Evolutionary conservation across 257 asterid genomes (phyloP).

Genomic region (Craterostigma plantagineum): DNA sequence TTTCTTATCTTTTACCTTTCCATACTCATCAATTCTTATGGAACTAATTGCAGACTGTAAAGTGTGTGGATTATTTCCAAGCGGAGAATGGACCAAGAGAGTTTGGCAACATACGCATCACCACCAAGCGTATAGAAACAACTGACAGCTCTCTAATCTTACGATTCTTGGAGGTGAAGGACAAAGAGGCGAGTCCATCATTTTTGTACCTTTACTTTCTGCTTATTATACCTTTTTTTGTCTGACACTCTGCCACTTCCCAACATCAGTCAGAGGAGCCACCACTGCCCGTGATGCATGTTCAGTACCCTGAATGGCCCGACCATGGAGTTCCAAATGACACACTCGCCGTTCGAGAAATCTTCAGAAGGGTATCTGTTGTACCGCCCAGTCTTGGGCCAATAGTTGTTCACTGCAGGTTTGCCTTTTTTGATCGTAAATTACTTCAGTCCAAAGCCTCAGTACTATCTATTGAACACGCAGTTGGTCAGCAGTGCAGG

Average conservation of each 20-base stretch:
- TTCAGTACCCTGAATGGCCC: constrained; percentile 98
- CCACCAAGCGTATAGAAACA: constrained; percentile 50
- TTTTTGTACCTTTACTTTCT: background rate
- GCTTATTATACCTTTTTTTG: too few relatives aligned
- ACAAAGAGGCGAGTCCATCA: constrained; percentile 58
- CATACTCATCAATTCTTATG: constrained; percentile 3
- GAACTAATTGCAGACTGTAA: constrained; percentile 42
- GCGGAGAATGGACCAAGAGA: constrained; percentile 90
- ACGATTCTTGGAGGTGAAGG: constrained; percentile 63
- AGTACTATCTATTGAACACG: background rate
- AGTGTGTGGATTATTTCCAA: constrained; percentile 90
- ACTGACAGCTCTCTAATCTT: constrained; percentile 38
- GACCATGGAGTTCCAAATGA: constrained; percentile 88
- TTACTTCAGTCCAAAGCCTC: background rate
- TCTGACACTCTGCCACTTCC: too few relatives aligned
- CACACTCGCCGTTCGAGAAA: constrained; percentile 68
- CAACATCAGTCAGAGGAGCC: constrained; percentile 69
- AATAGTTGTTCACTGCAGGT: constrained; percentile 98
- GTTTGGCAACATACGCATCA: constrained; percentile 64
- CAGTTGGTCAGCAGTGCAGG: constrained; percentile 62
- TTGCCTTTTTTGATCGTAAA: constrained; percentile 11
- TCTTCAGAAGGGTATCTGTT: constrained; percentile 35
- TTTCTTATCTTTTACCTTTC: background rate
- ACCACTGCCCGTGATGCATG: constrained; percentile 59
- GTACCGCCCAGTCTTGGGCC: constrained; percentile 72